Conservation (phyloP, 768 basidiomycete genomes). For the Suillus decipiens region DNA sequence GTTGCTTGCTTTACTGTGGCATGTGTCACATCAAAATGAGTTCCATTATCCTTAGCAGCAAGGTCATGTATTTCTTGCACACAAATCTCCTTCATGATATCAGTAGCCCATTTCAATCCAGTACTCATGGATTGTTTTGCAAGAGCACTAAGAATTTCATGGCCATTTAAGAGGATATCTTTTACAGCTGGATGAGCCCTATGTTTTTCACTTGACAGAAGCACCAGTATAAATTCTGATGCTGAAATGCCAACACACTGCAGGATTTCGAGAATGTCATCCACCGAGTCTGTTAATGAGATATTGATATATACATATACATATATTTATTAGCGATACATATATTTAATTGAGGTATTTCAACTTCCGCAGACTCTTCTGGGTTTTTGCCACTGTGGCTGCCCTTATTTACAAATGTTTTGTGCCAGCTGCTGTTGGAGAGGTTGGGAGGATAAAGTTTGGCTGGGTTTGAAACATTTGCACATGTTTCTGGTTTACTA, state of each 20-base stretch:
- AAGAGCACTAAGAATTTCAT: not conserved
- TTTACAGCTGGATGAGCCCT: not conserved
- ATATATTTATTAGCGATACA: too few relatives aligned
- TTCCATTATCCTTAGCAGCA: not conserved
- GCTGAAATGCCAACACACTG: not conserved
- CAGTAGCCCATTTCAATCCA: not conserved
- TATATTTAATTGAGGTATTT: too few relatives aligned
- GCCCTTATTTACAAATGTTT: too few relatives aligned
- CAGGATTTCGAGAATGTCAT: not conserved
- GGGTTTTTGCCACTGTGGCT: too few relatives aligned
- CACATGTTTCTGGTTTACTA: too few relatives aligned
- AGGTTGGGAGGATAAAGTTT: too few relatives aligned
- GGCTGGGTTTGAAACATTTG: too few relatives aligned
- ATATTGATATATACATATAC: not conserved
- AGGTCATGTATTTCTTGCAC: not conserved
- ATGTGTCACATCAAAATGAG: not conserved
- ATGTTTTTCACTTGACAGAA: not conserved
- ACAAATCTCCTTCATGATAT: not conserved
- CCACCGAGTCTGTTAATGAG: not conserved
- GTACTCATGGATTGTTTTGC: not conserved
- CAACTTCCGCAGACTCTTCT: too few relatives aligned
- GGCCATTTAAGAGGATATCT: not conserved
- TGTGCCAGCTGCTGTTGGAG: too few relatives aligned
- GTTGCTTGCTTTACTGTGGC: not conserved
- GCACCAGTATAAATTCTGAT: not conserved